Base-by-base conservation (phyloP, 2,329 filamentous ascomycete species). In the Cladosporium sp. region DNA sequence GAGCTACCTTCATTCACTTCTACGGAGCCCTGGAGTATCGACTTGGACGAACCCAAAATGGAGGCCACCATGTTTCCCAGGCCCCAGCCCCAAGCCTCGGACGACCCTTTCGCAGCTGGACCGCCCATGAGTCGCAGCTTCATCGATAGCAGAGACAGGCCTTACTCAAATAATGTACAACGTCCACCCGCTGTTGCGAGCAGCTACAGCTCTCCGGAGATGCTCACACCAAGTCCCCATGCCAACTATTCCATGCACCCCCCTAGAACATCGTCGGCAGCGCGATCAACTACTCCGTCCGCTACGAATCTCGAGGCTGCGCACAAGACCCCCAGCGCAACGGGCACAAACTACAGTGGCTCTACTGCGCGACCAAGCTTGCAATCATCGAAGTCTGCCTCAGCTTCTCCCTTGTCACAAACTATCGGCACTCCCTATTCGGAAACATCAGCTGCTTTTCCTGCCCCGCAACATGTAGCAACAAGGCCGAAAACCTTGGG, bases 381-480 rank as follows among this genome's bases (percentile, higher is more conserved):
- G 11, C 56, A 53, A 9, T 56, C 61, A 4, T 50, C 51, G 11
- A 47, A 51, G 7, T 53, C 56, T 2, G 51, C 52, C 27, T 45
- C 55, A 19, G 40, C 20, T 27, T 46, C 53, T 9, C 47, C 54
- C 16, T 16, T 46, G 19, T 15, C 38, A 27, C 50, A 19, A 43
- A 66, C 63, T 7, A 59, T 66, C 22, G 64, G 64, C 4, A 65
- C 58, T 11, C 61, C 64, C 4, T 66, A 65, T 42, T 49, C 54
- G 18, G 53, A 56, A 15, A 65, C 58, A 11, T 62, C 62, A 19
- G 47, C 59, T 16, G 56, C 60, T 2, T 65, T 61, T 33, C 64
- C 64, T 5, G 47, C 64, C 9, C 64, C 64, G 7, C 62, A 64
- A 41, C 60, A 64, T 49, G 64, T 64, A n/a, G 50, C 55, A 30